Base-by-base conservation (phyloP, 345 rosid genomes). In the Populus tremula region DNA sequence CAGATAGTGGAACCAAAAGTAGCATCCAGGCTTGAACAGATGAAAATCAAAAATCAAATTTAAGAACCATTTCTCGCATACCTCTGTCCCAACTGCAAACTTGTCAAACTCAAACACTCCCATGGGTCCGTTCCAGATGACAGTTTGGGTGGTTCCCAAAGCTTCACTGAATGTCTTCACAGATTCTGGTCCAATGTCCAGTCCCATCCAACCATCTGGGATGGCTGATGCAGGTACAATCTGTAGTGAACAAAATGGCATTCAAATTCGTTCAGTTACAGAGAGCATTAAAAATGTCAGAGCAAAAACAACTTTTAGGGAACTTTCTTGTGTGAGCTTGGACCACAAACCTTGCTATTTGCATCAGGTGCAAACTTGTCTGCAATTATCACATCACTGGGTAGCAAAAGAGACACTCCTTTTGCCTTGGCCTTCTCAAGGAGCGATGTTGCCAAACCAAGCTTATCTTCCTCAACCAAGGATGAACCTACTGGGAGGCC, bases 71-170 rank as follows among this genome's bases (percentile, higher is more conserved):
- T 56, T 33, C 14, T 49, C 2, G 33, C 61, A 56, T 82, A 82
- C 85, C 85, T 78, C 85, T 67, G 98, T 94, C 82, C 98, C 98
- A 80, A 76, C 82, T 2, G 98, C 97, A 71, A 94, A 94, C 86
- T 94, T 90, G 0, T 89, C 93, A 78, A 88, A 94, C 78, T 94
- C 98, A 76, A 94, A 94, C 83, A 91, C 98, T 79, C 98, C 98
- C 98, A 94, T 94, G 16, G 98, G 98, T 81, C 98, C 98, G 36
- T 93, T 94, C 98, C 98, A 94, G 89, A 94, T 94, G 72, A 94
- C 85, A 59, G 98, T 94, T 81, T 94, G 69, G 84, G 97, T 90
- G 38, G 95, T 87, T 72, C 85, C 98, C 81, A 94, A 72, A 70
- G 92, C 95, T 0, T 90, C 91, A 14, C 65, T 89, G 88, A 94